phyloP scores from a whole-genome alignment of 2,329 filamentous ascomycete genomes.

The Talaromyces sp. region DNA sequence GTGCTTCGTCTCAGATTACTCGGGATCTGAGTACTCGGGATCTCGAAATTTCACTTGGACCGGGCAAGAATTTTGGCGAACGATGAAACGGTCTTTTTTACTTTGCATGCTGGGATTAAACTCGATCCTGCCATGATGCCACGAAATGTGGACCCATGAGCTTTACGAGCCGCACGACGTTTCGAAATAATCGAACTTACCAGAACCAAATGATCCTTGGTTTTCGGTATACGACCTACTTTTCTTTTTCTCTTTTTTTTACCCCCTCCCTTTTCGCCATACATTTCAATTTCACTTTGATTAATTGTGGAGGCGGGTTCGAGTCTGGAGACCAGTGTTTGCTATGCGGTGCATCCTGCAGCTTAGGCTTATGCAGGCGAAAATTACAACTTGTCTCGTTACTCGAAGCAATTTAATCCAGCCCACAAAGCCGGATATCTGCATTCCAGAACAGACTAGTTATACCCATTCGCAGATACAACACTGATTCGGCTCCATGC shows the following conservation, averaged over 20 bases:
- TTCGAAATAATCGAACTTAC: constrained; percentile 24
- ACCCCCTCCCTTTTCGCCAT: constrained; percentile 7
- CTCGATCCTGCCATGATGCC: constrained; percentile 27
- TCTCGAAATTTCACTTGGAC: background rate
- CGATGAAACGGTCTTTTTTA: constrained; percentile 5
- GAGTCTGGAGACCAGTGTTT: background rate
- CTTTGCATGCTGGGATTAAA: background rate
- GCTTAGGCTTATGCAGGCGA: background rate
- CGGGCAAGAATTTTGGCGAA: constrained; percentile 9
- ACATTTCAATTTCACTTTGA: constrained; percentile 16
- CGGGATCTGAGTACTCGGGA: background rate
- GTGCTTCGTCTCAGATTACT: background rate
- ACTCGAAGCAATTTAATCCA: too few species aligned
- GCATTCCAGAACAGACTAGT: background rate
- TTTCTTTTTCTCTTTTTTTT: constrained; percentile 6
- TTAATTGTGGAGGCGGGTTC: constrained; percentile 17
- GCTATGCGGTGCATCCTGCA: background rate
- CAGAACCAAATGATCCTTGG: constrained; percentile 6
- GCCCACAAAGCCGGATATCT: too few species aligned
- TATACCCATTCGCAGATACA: background rate
- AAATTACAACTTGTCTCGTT: background rate
- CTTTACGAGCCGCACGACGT: constrained; percentile 38
- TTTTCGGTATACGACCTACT: constrained; percentile 23
- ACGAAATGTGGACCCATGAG: constrained; percentile 36
- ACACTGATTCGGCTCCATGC: background rate